These are phyloP conservation scores for Sporothrix humicola DNA, from an alignment of 2,329 filamentous ascomycete genomes.

Conservation along the genomic window DNA sequence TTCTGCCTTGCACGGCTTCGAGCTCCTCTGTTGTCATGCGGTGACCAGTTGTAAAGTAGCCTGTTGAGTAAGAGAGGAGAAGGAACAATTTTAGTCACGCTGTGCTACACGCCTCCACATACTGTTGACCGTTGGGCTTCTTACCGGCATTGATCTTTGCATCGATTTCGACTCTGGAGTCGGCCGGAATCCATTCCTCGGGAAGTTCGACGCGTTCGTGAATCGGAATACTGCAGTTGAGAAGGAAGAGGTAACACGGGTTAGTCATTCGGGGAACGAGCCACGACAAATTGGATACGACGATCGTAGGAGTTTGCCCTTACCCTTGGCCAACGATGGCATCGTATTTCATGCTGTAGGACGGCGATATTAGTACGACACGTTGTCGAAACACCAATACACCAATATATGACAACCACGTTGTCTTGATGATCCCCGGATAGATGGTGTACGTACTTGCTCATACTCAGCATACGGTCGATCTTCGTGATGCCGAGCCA, in stretches of 20 bases:
- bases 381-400: too few relatives aligned
- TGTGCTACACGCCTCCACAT: background rate
- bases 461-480: slow-evolving; percentile 98
- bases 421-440: background rate
- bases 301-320: slow-evolving; percentile 40
- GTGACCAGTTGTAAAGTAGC: slow-evolving; percentile 85
- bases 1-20: slow-evolving; percentile 81
- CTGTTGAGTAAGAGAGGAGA: slow-evolving; percentile 40
- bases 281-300: background rate
- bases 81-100: slow-evolving; percentile 8
- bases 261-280: background rate
- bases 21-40: slow-evolving; percentile 88
- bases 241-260: background rate
- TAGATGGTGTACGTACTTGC: slow-evolving; percentile 74
- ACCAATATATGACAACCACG: background rate
- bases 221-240: slow-evolving; percentile 71
- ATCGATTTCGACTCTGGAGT: slow-evolving; percentile 97
- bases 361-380: background rate
- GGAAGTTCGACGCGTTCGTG: slow-evolving; percentile 89
- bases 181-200: slow-evolving; percentile 89
- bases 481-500: slow-evolving; percentile 99
- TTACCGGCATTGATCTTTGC: slow-evolving; percentile 94
- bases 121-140: slow-evolving; percentile 40
- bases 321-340: slow-evolving; percentile 83
- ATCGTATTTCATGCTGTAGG: slow-evolving; percentile 81